Evolutionary conservation across 352 stramenopile species (phyloP), one percentile per base, ranked within the genome.

Genomic region (Paralagenidium karlingii): DNA sequence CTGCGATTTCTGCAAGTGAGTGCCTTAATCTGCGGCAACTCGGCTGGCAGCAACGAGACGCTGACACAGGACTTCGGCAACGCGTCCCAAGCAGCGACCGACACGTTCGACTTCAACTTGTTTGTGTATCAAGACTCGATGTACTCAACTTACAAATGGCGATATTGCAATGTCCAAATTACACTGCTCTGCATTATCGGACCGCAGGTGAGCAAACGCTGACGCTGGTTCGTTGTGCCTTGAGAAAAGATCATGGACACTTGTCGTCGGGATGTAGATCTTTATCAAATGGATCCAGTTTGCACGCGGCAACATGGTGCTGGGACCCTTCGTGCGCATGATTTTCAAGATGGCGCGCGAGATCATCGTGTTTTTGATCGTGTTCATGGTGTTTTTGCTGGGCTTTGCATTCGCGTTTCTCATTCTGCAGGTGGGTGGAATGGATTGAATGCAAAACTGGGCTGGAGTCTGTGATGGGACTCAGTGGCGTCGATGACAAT

Each of bases 261-360:
- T n/a, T 45, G 82, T 86, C 30, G 65, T 84, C 11, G 75, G 69
- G 0, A 68, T 67, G 10, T 66, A 83, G 42, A 76, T 89, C 13
- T 86, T 85, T 40, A 60, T 89, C 28, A 75, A 75, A 8, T 89
- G 75, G 69, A 81, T 89, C 40, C 71, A 80, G 39, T 86, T 86
- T 47, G 70, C 69, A 8, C 64, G 76, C 33, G 73, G 73, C 18
- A 86, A 74, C 22, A 48, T 61, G 32, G 59, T 54, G 5, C 54
- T 89, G 8, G 75, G 75, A 0, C 75, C 71, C 3, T 89, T 89
- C 47, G 75, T 86, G 37, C 75, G 71, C 10, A 89, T 89, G 75
- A 84, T 89, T 38, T 82, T 76, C 43, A 85, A 89, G n/a, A 89
- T 89, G 75, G 83, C 86, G 38, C 68, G 63, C 24, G 75, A 86